A percentile compares a stretch with the other conserved stretches of the same genome.
Evolutionary conservation across 306 rosid genomes (phyloP).

Genomic region (Luffa acutangula): DNA sequence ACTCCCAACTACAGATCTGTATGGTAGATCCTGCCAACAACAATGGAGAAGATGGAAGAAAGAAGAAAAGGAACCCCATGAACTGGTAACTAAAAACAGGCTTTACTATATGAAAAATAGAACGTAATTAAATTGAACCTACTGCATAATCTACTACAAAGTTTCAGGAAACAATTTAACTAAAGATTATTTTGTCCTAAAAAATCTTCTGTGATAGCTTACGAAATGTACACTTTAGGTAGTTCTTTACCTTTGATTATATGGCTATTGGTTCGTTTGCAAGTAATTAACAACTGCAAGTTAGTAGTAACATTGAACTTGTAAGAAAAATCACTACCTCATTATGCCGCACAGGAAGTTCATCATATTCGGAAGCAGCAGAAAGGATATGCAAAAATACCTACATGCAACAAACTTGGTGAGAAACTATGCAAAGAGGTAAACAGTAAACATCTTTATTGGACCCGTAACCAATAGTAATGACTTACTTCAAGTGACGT

Average conservation of each 20-base stretch:
- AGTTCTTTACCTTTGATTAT: not conserved
- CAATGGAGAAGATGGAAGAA: not conserved
- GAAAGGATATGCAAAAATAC: conserved; percentile 83
- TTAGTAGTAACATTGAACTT: not conserved
- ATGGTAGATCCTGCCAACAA: not conserved
- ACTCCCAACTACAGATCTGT: not conserved
- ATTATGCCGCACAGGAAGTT: conserved; percentile 92
- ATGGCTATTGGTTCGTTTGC: not conserved
- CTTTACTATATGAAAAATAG: not conserved
- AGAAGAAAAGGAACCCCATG: not conserved
- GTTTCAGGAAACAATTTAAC: not conserved
- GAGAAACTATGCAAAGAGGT: conserved; percentile 4
- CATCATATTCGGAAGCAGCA: conserved; percentile 87
- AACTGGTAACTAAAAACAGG: not conserved
- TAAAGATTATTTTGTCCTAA: not conserved
- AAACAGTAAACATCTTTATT: not conserved
- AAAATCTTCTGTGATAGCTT: not conserved
- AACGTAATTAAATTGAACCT: not conserved
- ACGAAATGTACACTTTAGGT: not conserved
- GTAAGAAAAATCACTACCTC: conserved; percentile 43
- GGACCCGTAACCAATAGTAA: not conserved
- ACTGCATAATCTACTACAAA: not conserved
- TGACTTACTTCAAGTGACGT: conserved; percentile 80
- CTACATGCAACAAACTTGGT: conserved; percentile 21
- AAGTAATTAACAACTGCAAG: not conserved